These are phyloP conservation scores for Murraya koenigii DNA, from an alignment of 345 rosid species.

Conservation along the genomic window DNA sequence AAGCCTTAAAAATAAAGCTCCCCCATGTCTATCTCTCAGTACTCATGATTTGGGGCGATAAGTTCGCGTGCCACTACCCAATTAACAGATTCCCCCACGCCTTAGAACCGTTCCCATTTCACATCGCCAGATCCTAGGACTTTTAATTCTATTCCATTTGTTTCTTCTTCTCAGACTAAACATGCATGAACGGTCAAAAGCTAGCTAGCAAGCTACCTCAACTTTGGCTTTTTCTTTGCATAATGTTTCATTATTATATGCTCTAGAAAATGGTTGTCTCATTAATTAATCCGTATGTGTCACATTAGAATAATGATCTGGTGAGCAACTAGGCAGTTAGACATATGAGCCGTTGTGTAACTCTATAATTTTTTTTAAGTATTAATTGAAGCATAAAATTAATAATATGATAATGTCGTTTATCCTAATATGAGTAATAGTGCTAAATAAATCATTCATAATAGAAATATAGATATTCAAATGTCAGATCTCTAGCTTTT, in stretches of 20 bases:
- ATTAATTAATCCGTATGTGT: too few relatives aligned
- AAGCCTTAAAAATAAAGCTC: conserved; percentile 1
- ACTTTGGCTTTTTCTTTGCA: conserved; percentile 6
- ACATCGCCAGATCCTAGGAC: conserved; percentile 46
- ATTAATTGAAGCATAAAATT: too few relatives aligned
- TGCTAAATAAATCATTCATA: not conserved
- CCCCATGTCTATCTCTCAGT: conserved; percentile 2
- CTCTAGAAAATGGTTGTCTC: not conserved
- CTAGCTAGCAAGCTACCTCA: conserved; percentile 14
- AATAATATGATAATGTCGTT: too few relatives aligned
- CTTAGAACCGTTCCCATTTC: conserved; percentile 27
- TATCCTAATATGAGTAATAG: too few relatives aligned
- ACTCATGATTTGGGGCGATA: conserved; percentile 52
- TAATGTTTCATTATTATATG: not conserved
- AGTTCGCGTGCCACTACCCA: conserved; percentile 58
- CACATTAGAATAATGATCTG: too few relatives aligned
- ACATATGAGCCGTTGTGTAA: too few relatives aligned
- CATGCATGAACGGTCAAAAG: conserved; percentile 27
- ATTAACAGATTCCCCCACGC: conserved; percentile 52
- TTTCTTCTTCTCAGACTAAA: not conserved
- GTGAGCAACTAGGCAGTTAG: too few relatives aligned
- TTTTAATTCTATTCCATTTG: not conserved
- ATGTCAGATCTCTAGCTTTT: not conserved
- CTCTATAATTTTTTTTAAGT: too few relatives aligned
- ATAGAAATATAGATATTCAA: not conserved